phyloP scores from a whole-genome alignment of 2,329 filamentous ascomycete genomes.

The Paecilomyces formosus region DNA sequence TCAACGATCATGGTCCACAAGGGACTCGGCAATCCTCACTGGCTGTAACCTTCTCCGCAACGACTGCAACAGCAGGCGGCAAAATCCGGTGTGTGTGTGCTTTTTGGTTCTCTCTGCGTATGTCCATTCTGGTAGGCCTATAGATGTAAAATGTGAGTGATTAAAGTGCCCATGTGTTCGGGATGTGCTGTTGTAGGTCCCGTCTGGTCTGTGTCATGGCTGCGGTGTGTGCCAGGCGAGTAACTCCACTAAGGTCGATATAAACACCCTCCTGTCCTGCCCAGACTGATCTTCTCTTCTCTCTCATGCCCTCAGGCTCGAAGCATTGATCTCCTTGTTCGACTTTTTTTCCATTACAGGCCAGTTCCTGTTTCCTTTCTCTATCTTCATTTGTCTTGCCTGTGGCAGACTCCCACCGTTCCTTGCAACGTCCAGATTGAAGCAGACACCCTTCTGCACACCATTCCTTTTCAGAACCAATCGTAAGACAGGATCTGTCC shows the following conservation, averaged over 20 bases:
- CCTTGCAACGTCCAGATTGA: slow-evolving; percentile 11
- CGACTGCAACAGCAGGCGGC: not conserved
- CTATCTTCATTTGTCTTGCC: slow-evolving; percentile 21
- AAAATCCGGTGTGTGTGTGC: not conserved
- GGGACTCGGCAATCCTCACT: not conserved
- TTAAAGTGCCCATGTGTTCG: not conserved
- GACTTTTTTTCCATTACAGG: slow-evolving; percentile 17
- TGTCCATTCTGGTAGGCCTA: not conserved
- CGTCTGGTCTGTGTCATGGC: not conserved
- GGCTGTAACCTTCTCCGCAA: not conserved
- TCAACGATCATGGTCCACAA: not conserved
- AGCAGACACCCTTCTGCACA: not conserved
- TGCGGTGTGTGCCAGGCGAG: not conserved
- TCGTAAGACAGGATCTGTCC: slow-evolving; percentile 3
- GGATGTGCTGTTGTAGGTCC: not conserved
- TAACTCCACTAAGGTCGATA: not conserved
- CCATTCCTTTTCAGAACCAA: slow-evolving; percentile 7
- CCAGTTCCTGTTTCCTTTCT: slow-evolving; percentile 28
- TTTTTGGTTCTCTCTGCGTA: not conserved
- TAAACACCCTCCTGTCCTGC: slow-evolving; percentile 2
- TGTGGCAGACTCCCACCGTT: slow-evolving; percentile 24
- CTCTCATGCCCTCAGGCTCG: slow-evolving; percentile 16
- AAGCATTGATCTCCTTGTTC: slow-evolving; percentile 17
- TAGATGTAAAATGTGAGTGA: not conserved
- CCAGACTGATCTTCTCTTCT: slow-evolving; percentile 6